Evolutionary conservation across 164 flowering plant genomes (phyloP), one percentile per base, ranked within the genome.

Genomic region (Tetracentron sinense): DNA sequence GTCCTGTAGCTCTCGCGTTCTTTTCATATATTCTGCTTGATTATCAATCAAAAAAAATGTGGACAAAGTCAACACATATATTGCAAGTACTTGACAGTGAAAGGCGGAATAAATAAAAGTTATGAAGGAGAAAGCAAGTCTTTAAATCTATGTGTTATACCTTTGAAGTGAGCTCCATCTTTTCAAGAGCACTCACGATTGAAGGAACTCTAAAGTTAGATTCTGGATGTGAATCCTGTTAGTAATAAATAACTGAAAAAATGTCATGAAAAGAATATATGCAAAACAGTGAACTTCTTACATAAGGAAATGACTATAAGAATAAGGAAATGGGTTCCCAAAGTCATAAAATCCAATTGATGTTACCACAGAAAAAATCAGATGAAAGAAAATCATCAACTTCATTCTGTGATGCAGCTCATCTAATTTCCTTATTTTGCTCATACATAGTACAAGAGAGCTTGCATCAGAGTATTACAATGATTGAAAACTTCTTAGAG

Each of bases 201-300:
- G 98, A 83, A 72, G 96, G 96, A 69, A 92, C 91, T 72, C 96
- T 81, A 31, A 80, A 72, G 65, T 85, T 71, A 55, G 85, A 89
- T 76, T 92, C 96, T 61, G 98, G 98, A 73, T 92, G 98, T 27
- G 88, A 72, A 49, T 88, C 93, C 98, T 92, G 77, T 67, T 61
- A 35, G 14, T 20, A 59, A 73, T 38, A 64, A 61, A 69, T n/a
- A 27, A 26, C 48, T 29, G 4, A 8, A 56, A 64, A 14, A 8
- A 2, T 38, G 52, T 4, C 56, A 50, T 31, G 47, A 42, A 52
- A 44, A 15, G 6, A 47, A 30, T n/a, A 50, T n/a, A 15, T 0
- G 16, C 31, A 61, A 48, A 54, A 6, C 6, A 29, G 5, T 25
- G 7, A 52, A 31, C 22, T 2, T 3, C 12, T 25, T 35, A 56